These are phyloP conservation scores for Isatis lusitanica DNA, from an alignment of 441 rosid genomes.

Conservation along the genomic window DNA sequence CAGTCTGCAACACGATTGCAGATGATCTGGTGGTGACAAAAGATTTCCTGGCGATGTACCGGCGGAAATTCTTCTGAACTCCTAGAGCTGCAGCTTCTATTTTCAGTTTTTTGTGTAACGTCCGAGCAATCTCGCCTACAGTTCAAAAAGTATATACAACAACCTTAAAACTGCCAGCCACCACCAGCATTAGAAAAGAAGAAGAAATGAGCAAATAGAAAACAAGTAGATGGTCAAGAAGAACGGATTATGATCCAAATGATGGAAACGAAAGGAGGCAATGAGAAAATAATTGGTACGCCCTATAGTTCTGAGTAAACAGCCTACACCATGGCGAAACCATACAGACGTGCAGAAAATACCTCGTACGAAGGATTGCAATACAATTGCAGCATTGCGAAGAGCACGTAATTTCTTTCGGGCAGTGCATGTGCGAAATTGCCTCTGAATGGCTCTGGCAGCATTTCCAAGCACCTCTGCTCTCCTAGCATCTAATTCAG, in stretches of 20 bases:
- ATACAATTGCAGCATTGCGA: slow-evolving; percentile 54
- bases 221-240: neutral
- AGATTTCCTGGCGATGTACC: slow-evolving; percentile 45
- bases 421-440: slow-evolving; percentile 54
- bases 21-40: slow-evolving; percentile 45
- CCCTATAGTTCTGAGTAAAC: slow-evolving; percentile 4
- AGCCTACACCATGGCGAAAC: slow-evolving; percentile 1
- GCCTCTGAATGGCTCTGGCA: slow-evolving; percentile 68
- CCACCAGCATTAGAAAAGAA: slow-evolving; percentile 13
- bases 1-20: slow-evolving; percentile 59
- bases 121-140: slow-evolving; percentile 59
- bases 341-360: slow-evolving; percentile 20
- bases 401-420: slow-evolving; percentile 51
- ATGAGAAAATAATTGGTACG: slow-evolving; percentile 1
- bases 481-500: slow-evolving; percentile 76
- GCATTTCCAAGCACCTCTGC: slow-evolving; percentile 74
- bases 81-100: slow-evolving; percentile 62
- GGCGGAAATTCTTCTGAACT: slow-evolving; percentile 61
- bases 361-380: slow-evolving; percentile 73
- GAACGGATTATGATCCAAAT: slow-evolving; percentile 15
- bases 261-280: slow-evolving; percentile 1
- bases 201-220: slow-evolving; percentile 7
- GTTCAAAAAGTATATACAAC: neutral
- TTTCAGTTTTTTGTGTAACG: slow-evolving; percentile 49
- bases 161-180: slow-evolving; percentile 8